phyloP scores from a whole-genome alignment of 2,329 filamentous ascomycete genomes.

The Colletotrichum sp. region DNA sequence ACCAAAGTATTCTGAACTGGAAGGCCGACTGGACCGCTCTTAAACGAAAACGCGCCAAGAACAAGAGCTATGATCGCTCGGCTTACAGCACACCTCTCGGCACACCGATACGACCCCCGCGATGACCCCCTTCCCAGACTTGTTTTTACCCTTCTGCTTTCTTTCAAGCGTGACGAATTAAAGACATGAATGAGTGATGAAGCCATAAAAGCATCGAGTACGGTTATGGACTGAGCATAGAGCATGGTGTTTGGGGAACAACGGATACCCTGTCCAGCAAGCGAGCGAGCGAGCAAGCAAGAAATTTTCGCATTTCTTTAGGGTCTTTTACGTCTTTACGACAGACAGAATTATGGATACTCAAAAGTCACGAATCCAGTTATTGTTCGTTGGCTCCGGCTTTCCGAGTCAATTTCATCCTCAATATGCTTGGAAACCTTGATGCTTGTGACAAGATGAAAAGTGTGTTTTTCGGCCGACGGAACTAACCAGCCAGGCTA shows the following conservation, averaged over 20 bases:
- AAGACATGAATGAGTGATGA: constrained; percentile 21
- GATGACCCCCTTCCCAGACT: constrained; percentile 11
- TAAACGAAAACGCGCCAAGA: constrained; percentile 47
- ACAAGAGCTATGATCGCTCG: constrained; percentile 18
- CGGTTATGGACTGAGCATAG: constrained; percentile 20
- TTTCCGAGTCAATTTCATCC: neutral
- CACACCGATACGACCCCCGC: constrained; percentile 12
- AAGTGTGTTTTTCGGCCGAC: neutral
- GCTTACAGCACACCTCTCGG: constrained; percentile 17
- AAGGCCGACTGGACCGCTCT: constrained; percentile 63
- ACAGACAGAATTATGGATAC: constrained; percentile 7
- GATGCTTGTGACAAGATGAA: neutral
- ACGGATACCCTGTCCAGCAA: constrained; percentile 16
- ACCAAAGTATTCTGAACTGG: constrained; percentile 64
- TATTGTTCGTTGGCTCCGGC: neutral
- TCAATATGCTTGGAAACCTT: neutral
- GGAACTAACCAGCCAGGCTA: neutral
- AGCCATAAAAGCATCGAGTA: constrained; percentile 17
- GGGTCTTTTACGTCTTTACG: neutral
- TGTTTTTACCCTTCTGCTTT: constrained; percentile 13
- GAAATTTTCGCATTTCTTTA: constrained; percentile 14
- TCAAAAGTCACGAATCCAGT: constrained; percentile 4
- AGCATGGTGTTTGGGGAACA: constrained; percentile 18
- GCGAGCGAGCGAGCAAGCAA: neutral
- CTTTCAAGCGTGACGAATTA: constrained; percentile 13